Conservation (phyloP, 164 flowering plant genomes). For the Stephania japonica region DNA sequence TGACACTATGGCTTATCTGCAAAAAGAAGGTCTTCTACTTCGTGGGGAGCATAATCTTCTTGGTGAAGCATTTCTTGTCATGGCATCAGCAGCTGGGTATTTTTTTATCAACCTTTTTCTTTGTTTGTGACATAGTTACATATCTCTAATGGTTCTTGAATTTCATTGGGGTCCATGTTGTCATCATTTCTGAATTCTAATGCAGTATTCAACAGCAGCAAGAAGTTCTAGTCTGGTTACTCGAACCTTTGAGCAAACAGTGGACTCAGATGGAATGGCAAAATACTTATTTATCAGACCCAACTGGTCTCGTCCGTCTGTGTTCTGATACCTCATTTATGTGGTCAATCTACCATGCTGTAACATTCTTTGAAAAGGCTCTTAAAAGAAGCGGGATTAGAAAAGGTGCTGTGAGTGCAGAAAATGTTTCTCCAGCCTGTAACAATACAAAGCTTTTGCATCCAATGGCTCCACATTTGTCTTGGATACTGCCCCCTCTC, state of each 20-base stretch:
- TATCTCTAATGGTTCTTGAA: background rate
- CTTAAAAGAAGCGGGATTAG: slow-evolving; percentile 82
- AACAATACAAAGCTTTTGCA: slow-evolving; percentile 29
- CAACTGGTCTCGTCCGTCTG: slow-evolving; percentile 58
- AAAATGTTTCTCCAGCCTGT: slow-evolving; percentile 26
- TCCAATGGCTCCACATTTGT: slow-evolving; percentile 83
- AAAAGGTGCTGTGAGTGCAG: slow-evolving; percentile 39
- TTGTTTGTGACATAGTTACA: background rate
- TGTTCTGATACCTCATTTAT: slow-evolving; percentile 59
- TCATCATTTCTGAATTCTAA: slow-evolving; percentile 10
- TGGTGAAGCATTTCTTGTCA: slow-evolving; percentile 93
- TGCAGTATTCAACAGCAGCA: slow-evolving; percentile 86
- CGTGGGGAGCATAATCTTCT: slow-evolving; percentile 92
- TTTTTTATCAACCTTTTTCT: slow-evolving; percentile 3
- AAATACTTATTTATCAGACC: slow-evolving; percentile 71
- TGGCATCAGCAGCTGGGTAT: slow-evolving; percentile 99
- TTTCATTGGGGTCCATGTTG: background rate
- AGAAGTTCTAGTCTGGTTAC: slow-evolving; percentile 90
- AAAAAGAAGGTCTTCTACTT: slow-evolving; percentile 73
- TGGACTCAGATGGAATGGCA: slow-evolving; percentile 91
- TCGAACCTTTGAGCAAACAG: slow-evolving; percentile 85
- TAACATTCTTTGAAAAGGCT: slow-evolving; percentile 96
- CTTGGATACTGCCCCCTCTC: slow-evolving; percentile 98
- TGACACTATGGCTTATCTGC: slow-evolving; percentile 77
- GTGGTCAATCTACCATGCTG: slow-evolving; percentile 93